These are phyloP conservation scores for Brassica carinata DNA, from an alignment of 345 rosid genomes.

Conservation along the genomic window DNA sequence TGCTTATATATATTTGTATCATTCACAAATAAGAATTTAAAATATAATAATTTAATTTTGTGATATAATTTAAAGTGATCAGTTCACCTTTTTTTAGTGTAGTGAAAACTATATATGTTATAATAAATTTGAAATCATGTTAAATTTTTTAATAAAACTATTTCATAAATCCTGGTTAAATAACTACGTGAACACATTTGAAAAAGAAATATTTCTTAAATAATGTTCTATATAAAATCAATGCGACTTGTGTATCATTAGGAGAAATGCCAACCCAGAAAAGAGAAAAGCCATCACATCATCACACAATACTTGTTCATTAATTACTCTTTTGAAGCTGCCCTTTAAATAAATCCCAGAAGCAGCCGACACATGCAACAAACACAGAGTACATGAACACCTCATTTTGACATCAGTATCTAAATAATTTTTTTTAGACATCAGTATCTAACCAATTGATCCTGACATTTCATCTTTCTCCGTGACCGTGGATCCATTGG, in stretches of 20 bases:
- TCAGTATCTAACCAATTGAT: constrained; percentile 27
- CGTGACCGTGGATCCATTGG: constrained; percentile 13
- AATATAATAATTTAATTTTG: too few relatives aligned
- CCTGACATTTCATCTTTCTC: constrained; percentile 37
- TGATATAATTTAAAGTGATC: too few relatives aligned
- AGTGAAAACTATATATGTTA: too few relatives aligned
- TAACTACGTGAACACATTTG: too few relatives aligned
- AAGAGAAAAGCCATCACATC: neutral
- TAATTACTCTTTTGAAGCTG: neutral
- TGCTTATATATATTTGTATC: too few relatives aligned
- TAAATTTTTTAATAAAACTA: too few relatives aligned
- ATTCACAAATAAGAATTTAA: too few relatives aligned
- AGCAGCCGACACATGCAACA: constrained; percentile 32
- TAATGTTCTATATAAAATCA: constrained; percentile 8
- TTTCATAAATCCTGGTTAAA: too few relatives aligned
- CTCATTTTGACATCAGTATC: constrained; percentile 37
- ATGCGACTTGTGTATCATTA: constrained; percentile 12
- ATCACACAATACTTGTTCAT: constrained; percentile 15
- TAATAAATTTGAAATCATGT: too few relatives aligned
- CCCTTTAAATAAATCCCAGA: neutral
- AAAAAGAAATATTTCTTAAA: too few relatives aligned
- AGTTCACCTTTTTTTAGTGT: too few relatives aligned
- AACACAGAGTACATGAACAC: neutral
- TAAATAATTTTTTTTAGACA: neutral
- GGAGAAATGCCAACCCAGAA: constrained; percentile 34